phyloP scores from a whole-genome alignment of 2,329 filamentous ascomycete species.

The Pseudodiploospora longispora region DNA sequence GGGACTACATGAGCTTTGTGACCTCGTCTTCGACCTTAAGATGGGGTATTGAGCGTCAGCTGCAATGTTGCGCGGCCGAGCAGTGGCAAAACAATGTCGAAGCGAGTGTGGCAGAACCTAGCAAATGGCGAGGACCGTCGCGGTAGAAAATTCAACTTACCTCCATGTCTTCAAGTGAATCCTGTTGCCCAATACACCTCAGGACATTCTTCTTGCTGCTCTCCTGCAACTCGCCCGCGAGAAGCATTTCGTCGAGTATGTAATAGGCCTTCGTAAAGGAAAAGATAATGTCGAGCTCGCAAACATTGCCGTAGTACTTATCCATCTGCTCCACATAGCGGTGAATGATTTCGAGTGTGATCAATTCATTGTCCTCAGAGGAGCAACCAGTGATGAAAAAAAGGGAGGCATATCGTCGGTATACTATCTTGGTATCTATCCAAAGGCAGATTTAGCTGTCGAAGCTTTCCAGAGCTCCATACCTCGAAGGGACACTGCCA shows the following conservation, averaged over 20 bases:
- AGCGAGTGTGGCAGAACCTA: conserved; percentile 9
- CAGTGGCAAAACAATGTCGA: conserved; percentile 1
- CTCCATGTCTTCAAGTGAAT: conserved; percentile 98
- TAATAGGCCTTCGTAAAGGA: conserved; percentile 99
- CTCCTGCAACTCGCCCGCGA: conserved; percentile 96
- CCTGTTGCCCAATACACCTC: conserved; percentile 91
- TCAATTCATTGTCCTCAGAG: conserved; percentile 96
- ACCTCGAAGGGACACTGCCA: neutral
- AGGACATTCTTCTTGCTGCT: conserved; percentile 99
- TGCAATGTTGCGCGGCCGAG: conserved; percentile 13
- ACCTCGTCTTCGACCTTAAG: conserved; percentile 79
- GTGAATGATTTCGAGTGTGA: conserved; percentile 96
- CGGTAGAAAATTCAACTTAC: conserved; percentile 48
- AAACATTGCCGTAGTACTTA: conserved; percentile 99
- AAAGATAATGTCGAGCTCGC: conserved; percentile 99
- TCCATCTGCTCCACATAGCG: conserved; percentile 99
- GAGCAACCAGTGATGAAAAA: conserved; percentile 99
- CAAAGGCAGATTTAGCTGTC: neutral
- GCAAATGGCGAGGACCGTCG: conserved; percentile 10
- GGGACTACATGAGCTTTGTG: conserved; percentile 74
- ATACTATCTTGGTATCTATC: conserved; percentile 94
- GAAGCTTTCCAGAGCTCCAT: neutral
- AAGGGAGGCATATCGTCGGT: conserved; percentile 94
- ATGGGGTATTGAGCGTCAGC: conserved; percentile 21
- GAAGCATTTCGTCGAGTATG: conserved; percentile 90